A percentile compares a stretch with the other conserved stretches of the same genome.
These are phyloP conservation scores for Chaetothyriales sp. DNA, from an alignment of 2,329 filamentous ascomycete genomes.

Conservation along the genomic window DNA sequence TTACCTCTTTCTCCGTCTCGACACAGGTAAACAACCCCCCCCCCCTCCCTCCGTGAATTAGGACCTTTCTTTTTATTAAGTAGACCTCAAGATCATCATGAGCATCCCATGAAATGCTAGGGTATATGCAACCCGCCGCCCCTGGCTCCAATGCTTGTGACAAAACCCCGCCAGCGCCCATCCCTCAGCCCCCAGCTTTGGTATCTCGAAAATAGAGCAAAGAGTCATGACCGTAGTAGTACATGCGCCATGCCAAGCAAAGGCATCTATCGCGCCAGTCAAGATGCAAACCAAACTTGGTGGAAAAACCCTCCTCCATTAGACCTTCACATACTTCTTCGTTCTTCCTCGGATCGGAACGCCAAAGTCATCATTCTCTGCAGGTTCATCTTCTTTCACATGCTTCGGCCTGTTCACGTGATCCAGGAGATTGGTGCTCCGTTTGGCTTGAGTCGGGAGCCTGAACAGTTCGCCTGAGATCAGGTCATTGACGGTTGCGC, in stretches of 20 bases:
- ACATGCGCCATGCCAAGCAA: not conserved
- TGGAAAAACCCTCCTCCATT: not conserved
- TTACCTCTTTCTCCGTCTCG: too few relatives aligned
- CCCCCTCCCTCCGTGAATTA: too few relatives aligned
- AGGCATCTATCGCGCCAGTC: not conserved
- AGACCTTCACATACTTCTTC: not conserved
- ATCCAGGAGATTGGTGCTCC: slow-evolving; percentile 8
- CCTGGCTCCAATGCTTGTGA: too few relatives aligned
- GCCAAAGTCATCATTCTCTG: slow-evolving; percentile 23
- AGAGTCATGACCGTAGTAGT: not conserved
- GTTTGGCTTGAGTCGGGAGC: slow-evolving; percentile 4
- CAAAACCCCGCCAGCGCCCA: too few relatives aligned
- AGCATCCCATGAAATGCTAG: too few relatives aligned
- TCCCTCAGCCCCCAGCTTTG: not conserved
- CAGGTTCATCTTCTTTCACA: slow-evolving; percentile 17
- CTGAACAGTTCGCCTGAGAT: slow-evolving; percentile 14
- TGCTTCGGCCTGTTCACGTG: slow-evolving; percentile 9
- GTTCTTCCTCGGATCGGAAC: slow-evolving; percentile 20
- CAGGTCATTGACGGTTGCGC: slow-evolving; percentile 23
- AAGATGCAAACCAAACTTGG: not conserved
- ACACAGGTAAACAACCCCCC: too few relatives aligned
- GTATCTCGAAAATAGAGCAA: not conserved
- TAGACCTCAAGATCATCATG: too few relatives aligned
- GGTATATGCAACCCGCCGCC: too few relatives aligned
- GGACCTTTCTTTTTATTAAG: too few relatives aligned